Evolutionary conservation across 208 protist genomes (phyloP), one percentile per base, ranked within the genome.

Genomic region (Trypanosoma lewisi): DNA sequence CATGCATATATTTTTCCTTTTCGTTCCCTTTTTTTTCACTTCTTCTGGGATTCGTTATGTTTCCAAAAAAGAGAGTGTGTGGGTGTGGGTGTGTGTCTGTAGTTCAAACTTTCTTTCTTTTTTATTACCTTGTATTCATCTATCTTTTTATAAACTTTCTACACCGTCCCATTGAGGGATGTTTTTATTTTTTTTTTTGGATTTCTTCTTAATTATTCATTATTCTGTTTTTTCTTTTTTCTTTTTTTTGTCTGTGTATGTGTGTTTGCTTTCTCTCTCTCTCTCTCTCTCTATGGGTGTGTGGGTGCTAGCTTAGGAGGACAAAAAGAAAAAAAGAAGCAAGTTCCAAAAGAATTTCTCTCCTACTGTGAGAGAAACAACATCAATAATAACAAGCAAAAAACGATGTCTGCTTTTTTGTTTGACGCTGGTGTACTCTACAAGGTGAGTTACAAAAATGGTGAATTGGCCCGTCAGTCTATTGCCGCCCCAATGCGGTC

Each of bases 391-490:
- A n/a, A n/a, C n/a, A n/a, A n/a, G n/a, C n/a, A n/a, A 31, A 31
- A 28, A 31, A 74, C 63, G 59, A 8, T 52, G 14, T 16, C 25
- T 37, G 63, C 58, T 28, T 75, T 69, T 27, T 39, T 62, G n/a
- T 68, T 70, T 61, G 62, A 70, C 39, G 62, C 51, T 17, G 25
- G 27, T 17, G 37, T 33, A 2, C 61, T 75, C 12, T 52, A 69
- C 42, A 36, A 62, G 31, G 49, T 75, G 37, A 53, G 9, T 19
- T 11, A 17, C 6, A 39, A 50, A 23, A 34, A 48, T 27, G 62
- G 50, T 16, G 12, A 14, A n/a, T 48, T 67, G 27, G 37, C 48
- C 11, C 63, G 50, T 36, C n/a, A n/a, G 3, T 9, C 12, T 17
- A 16, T 67, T 49, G 58, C 25, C n/a, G 47, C 30, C 1, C 47